Base-by-base conservation (phyloP, 2,329 filamentous ascomycete genomes). In the Pyrenophora seminiperda region DNA sequence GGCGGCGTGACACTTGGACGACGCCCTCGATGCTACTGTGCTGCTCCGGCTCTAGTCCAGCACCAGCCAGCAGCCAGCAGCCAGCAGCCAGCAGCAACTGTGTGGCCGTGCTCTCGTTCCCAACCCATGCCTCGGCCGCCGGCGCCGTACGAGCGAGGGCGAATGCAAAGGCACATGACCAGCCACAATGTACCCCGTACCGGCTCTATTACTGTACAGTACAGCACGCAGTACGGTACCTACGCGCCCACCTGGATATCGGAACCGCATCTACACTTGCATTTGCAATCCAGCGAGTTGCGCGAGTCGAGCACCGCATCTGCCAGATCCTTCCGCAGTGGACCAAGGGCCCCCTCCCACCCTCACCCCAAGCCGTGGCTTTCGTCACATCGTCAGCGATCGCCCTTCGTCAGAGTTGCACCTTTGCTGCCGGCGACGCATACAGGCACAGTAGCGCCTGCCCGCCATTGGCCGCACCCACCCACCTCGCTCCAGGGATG, bases 391-490 rank as follows among this genome's bases (percentile, higher is more conserved):
- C 22, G 10, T 40, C 47, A 30, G 18, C 40, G 42, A 54, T 44
- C 40, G 43, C 53, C 45, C 58, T 37, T 54, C 59, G 63, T 63
- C 61, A 65, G 50, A 63, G 54, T 62, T 66, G 62, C 63, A 62
- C 45, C 49, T 61, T 57, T 56, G 41, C 44, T 44, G 54, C 33
- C 51, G 52, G 49, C 56, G 53, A 58, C 56, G 61, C 61, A 55
- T 54, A 48, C 54, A 54, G 41, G 49, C 50, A 58, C 54, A 48
- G 47, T 65, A 65, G 64, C 58, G 62, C 58, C 41, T 38, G 33
- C 44, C 56, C 52, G 32, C 56, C 39, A 61, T 64, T 63, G 60
- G 58, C 57, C 53, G 50, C 47, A 45, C 43, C 54, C 49, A 51
- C 58, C 60, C 54, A 42, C 58, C 47, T 34, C 41, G 29, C 47